A percentile compares a stretch with the other conserved stretches of the same genome.
Evolutionary conservation across 2,329 filamentous ascomycete species (phyloP).

Genomic region (Pseudocercospora crystallina): DNA sequence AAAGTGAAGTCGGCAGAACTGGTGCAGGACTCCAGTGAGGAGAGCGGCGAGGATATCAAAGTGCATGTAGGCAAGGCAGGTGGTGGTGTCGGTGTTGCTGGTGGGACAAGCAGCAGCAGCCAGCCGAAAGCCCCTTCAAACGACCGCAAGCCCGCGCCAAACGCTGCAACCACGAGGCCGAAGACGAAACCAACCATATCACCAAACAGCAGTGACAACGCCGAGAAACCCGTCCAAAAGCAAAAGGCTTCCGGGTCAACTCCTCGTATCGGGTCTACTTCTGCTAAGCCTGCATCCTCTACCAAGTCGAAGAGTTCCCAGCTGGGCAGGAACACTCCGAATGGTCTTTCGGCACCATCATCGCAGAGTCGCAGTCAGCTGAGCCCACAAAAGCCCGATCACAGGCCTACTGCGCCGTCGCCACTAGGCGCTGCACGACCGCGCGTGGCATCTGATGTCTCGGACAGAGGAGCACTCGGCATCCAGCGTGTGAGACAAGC

Average conservation of each 20-base stretch:
- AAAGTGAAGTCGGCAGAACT: conserved; percentile 56
- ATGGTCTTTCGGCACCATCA: conserved; percentile 25
- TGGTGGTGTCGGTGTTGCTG: conserved; percentile 1
- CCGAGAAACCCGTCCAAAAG: conserved; percentile 23
- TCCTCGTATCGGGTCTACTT: background rate
- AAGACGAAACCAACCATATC: conserved; percentile 21
- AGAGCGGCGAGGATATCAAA: conserved; percentile 37
- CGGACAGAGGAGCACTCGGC: conserved; percentile 29
- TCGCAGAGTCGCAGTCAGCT: conserved; percentile 37
- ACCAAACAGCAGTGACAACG: conserved; percentile 23
- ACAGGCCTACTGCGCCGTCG: conserved; percentile 61
- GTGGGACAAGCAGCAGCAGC: conserved; percentile 18
- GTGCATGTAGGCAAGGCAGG: too few relatives aligned
- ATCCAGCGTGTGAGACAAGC: conserved; percentile 25
- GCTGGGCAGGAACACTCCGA: conserved; percentile 30
- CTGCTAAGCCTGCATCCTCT: background rate
- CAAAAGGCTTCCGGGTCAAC: conserved; percentile 1
- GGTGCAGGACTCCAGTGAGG: conserved; percentile 52
- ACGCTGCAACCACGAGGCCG: conserved; percentile 15
- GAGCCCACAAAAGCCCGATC: conserved; percentile 43
- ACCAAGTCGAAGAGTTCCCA: conserved; percentile 11
- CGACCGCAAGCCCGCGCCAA: conserved; percentile 16
- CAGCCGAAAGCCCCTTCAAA: conserved; percentile 20
- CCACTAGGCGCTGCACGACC: conserved; percentile 62
- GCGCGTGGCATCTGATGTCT: conserved; percentile 59